Conservation (phyloP, 805 yeast genomes). For the Trichomonascus vanleenenianus region DNA sequence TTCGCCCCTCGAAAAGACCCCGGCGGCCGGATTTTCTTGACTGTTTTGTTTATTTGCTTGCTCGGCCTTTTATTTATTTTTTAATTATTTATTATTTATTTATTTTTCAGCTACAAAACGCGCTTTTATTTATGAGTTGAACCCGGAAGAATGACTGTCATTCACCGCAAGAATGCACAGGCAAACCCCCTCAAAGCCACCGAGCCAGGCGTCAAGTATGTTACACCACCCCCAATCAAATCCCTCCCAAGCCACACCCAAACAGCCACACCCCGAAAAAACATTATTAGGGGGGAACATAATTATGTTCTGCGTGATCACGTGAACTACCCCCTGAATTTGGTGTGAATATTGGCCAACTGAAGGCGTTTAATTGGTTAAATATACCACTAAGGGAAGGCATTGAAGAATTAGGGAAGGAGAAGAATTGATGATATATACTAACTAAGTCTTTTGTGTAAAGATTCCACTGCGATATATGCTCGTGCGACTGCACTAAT, state of each 20-base stretch:
- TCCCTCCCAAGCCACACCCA: not conserved
- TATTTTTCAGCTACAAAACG: no score
- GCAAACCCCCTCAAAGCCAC: slow-evolving; percentile 25
- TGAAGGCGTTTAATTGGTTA: no score
- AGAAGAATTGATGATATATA: no score
- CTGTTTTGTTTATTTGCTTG: no score
- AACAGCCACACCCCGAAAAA: not conserved
- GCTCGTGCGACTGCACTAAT: slow-evolving; percentile 93
- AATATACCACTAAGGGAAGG: no score
- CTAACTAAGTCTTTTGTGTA: not conserved
- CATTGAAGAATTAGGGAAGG: no score
- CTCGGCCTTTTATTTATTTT: no score
- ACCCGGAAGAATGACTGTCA: slow-evolving; percentile 27
- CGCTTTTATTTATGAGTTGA: no score
- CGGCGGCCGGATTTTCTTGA: no score
- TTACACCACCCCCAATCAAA: slow-evolving; percentile 1
- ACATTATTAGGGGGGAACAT: not conserved
- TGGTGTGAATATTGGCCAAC: no score
- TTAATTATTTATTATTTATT: no score
- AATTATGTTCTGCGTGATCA: not conserved
- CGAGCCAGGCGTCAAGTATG: slow-evolving; percentile 33
- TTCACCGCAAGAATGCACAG: slow-evolving; percentile 30
- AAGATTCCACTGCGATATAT: slow-evolving; percentile 65
- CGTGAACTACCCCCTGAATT: not conserved
- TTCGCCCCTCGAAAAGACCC: no score